phyloP scores from a whole-genome alignment of 768 basidiomycete genomes.

The Rubroboletus satanas region DNA sequence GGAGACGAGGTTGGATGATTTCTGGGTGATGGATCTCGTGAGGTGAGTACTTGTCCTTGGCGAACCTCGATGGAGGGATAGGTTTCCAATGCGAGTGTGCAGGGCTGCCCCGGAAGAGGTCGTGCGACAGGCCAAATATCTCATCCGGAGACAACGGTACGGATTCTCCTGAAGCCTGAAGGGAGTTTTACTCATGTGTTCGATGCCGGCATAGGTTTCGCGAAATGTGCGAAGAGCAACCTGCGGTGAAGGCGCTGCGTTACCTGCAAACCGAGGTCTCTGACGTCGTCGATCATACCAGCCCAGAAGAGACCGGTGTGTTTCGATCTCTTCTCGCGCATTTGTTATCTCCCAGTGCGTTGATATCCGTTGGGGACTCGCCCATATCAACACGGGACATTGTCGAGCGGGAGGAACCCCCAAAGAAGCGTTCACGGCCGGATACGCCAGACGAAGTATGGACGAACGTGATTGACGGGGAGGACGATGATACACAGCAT shows the following conservation, averaged over 20 bases:
- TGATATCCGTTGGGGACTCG: not conserved
- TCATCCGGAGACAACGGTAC: conserved; percentile 70
- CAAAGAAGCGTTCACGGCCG: conserved; percentile 44
- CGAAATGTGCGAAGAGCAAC: conserved; percentile 69
- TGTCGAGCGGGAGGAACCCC: conserved; percentile 29
- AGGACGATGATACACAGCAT: conserved; percentile 17
- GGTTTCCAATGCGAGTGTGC: not conserved
- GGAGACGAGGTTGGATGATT: conserved; percentile 63
- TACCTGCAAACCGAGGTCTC: conserved; percentile 72
- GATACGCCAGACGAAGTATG: conserved; percentile 40
- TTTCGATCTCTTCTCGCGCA: conserved; percentile 68
- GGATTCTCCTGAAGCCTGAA: conserved; percentile 13
- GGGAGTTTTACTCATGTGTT: not conserved
- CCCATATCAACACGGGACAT: conserved; percentile 12
- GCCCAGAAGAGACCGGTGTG: conserved; percentile 53
- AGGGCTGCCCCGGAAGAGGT: conserved; percentile 65
- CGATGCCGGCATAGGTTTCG: conserved; percentile 53
- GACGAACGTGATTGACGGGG: conserved; percentile 41
- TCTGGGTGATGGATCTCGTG: conserved; percentile 70
- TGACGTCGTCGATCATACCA: conserved; percentile 64
- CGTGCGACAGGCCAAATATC: conserved; percentile 58
- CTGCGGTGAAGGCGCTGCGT: conserved; percentile 57
- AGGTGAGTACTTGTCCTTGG: conserved; percentile 41
- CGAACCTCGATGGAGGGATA: not conserved
- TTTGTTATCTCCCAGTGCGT: conserved; percentile 43